These are phyloP conservation scores for Trichophyton simii DNA, from an alignment of 2,329 filamentous ascomycete genomes.

Conservation along the genomic window DNA sequence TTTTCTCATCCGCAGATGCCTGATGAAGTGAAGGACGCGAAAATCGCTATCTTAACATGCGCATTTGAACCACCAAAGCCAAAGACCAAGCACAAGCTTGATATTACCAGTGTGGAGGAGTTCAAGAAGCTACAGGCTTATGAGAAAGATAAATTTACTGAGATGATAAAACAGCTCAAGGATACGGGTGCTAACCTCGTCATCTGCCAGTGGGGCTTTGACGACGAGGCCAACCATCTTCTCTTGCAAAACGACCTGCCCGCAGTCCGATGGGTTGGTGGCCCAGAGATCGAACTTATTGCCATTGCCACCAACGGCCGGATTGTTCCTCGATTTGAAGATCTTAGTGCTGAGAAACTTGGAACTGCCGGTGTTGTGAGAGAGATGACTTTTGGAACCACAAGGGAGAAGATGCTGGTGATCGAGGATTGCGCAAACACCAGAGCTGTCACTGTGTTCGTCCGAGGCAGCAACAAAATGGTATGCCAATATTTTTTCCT, in stretches of 20 bases:
- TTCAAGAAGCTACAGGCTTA: conserved; percentile 97
- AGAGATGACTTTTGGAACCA: conserved; percentile 94
- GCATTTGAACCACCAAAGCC: conserved; percentile 98
- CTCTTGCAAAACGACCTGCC: conserved; percentile 92
- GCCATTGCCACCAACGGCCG: conserved; percentile 96
- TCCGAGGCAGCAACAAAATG: conserved; percentile 99
- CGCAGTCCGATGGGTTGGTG: conserved; percentile 94
- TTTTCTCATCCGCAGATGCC: conserved; percentile 99
- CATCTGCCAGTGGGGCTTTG: conserved; percentile 99
- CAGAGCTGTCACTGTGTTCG: conserved; percentile 87
- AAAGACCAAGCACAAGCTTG: conserved; percentile 98
- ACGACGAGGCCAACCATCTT: conserved; percentile 96
- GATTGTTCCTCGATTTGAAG: conserved; percentile 95
- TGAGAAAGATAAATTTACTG: conserved; percentile 88
- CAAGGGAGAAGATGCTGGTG: conserved; percentile 97
- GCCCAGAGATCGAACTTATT: conserved; percentile 95
- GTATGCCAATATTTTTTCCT: conserved; percentile 38
- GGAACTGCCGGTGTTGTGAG: conserved; percentile 79
- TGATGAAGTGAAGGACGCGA: conserved; percentile 84
- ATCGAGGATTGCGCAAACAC: conserved; percentile 99
- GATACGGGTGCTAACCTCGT: conserved; percentile 91
- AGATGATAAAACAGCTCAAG: conserved; percentile 99
- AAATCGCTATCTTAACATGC: conserved; percentile 93
- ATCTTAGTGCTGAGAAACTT: conserved; percentile 80
- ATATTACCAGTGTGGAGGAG: conserved; percentile 93